Conservation (phyloP, 2,329 filamentous ascomycete species). For the Exophiala sideris region DNA sequence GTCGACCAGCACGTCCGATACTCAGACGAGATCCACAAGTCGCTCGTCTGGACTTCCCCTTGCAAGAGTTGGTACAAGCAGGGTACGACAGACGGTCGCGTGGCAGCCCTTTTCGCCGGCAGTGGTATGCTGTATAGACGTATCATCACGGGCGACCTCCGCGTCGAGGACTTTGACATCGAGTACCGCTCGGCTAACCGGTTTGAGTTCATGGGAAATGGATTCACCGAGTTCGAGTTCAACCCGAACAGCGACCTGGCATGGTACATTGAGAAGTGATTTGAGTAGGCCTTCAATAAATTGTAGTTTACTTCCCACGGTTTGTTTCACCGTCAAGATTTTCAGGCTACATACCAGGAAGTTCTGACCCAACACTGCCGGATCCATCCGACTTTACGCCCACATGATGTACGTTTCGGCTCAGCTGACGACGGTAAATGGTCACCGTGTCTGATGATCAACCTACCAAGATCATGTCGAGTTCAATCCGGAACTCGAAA, state of each 20-base stretch:
- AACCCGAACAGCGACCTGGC: conserved; percentile 29
- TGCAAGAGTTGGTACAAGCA: conserved; percentile 26
- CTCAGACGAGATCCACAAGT: conserved; percentile 34
- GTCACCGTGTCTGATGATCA: no score
- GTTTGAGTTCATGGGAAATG: conserved; percentile 50
- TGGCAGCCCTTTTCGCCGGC: conserved; percentile 21
- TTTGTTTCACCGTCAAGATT: no score
- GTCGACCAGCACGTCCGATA: conserved; percentile 34
- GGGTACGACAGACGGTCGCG: conserved; percentile 16
- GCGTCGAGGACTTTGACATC: conserved; percentile 50
- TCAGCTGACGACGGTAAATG: no score
- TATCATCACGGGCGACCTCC: conserved; percentile 27
- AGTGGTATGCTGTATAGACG: conserved; percentile 36
- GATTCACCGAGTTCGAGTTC: conserved; percentile 38
- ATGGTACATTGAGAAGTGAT: conserved; percentile 28
- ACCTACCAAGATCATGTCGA: no score
- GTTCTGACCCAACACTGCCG: no score
- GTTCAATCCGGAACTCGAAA: no score
- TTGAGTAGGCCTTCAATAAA: no score
- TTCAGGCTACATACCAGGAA: no score
- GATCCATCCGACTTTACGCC: no score
- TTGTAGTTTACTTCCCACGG: no score
- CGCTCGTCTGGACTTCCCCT: conserved; percentile 27
- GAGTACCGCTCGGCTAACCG: conserved; percentile 44
- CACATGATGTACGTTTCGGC: no score